Evolutionary conservation across 2,329 filamentous ascomycete genomes (phyloP).

Genomic region (Sclerotinia subarctica): DNA sequence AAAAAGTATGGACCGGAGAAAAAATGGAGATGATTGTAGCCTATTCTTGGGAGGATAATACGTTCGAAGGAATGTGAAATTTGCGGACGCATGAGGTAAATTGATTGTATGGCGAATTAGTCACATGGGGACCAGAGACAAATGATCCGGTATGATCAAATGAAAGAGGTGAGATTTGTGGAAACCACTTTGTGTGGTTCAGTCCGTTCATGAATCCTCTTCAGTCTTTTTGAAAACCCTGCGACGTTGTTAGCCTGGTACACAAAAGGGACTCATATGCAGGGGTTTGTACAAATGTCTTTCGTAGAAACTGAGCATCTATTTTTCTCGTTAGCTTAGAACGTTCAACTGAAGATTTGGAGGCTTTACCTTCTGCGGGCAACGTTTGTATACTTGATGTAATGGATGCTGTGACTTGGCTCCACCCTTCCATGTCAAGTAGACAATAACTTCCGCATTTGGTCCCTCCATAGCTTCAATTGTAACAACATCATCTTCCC

Average conservation of each 20-base stretch:
- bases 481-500: slow-evolving; percentile 69
- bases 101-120: neutral
- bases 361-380: slow-evolving; percentile 66
- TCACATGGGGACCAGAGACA: neutral
- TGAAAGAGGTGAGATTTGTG: neutral
- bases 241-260: slow-evolving; percentile 21
- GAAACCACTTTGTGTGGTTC: neutral
- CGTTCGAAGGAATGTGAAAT: neutral
- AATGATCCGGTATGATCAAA: neutral
- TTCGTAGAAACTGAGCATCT: slow-evolving; percentile 51
- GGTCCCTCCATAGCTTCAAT: slow-evolving; percentile 73
- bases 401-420: slow-evolving; percentile 72
- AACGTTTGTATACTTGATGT: slow-evolving; percentile 66
- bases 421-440: slow-evolving; percentile 70
- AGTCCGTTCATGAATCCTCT: neutral
- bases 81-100: neutral
- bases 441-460: slow-evolving; percentile 60
- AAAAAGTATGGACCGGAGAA: neutral
- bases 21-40: neutral
- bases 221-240: slow-evolving; percentile 32
- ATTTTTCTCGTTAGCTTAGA: slow-evolving; percentile 21
- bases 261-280: neutral
- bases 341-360: neutral
- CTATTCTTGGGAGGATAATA: neutral
- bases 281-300: slow-evolving; percentile 40